Base-by-base conservation (phyloP, 352 stramenopile genomes). In the Pythium guiyangense region DNA sequence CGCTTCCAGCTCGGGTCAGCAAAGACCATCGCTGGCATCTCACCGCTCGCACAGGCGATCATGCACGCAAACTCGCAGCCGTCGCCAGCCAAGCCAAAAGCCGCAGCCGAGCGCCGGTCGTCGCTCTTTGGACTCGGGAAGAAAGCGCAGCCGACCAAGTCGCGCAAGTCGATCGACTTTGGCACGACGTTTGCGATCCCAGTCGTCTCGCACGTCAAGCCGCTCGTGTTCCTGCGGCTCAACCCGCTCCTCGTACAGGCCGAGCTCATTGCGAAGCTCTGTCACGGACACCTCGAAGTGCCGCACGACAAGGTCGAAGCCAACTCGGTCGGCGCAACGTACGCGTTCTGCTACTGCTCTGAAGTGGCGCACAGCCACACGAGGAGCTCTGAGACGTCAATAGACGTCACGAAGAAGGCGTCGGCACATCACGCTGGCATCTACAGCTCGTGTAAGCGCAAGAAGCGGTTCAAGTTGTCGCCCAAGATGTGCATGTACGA, bases 51-150 rank as follows among this genome's bases (percentile, higher is more conserved):
- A 4, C 57, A 63, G 40, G 50, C 37, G 14, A 39, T 63, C 39
- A 22, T 57, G 20, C 29, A 39, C 26, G 31, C 57, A 6, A 63
- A 52, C 29, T 22, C 25, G 22, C 29, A n/a, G 8, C 25, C 50
- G n/a, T n/a, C n/a, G 6, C 1, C 31, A 27, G 18, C 34, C 12
- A 43, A n/a, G 35, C 29, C 42, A 1, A 63, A 57, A 31, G 6
- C 49, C 15, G 25, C 43, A 12, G 25, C 52, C 25, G 50, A 58
- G 54, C 69, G 66, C 11, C 57, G 63, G 25, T 73, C 66, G 20
- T 77, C 69, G 27, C 59, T 77, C 17, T 74, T 77, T 52, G 60
- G 62, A n/a, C 58, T 66, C 6, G 57, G 62, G 2, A 67, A 60
- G 49, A 72, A 75, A 44, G 45, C 34, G 15, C 55, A 34, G 45